Evolutionary conservation across 352 stramenopile species (phyloP).

Genomic region (Thalassiosira hispida): DNA sequence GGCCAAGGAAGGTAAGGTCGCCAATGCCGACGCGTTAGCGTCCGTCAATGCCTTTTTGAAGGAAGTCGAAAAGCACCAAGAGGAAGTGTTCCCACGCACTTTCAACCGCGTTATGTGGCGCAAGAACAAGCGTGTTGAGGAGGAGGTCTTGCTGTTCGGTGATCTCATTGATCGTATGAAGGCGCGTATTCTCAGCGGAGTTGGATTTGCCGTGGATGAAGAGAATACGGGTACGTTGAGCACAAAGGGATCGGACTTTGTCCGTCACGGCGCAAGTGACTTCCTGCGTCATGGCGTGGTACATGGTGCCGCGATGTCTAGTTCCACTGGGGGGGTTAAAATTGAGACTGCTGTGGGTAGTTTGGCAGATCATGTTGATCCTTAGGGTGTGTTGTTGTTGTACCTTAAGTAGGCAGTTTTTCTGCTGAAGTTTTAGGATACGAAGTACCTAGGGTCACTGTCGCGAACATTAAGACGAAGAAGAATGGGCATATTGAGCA

Average conservation of each 20-base stretch:
- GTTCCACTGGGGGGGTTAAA: neutral
- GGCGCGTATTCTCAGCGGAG: constrained; percentile 22
- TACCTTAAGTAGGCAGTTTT: too few species aligned
- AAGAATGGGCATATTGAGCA: too few species aligned
- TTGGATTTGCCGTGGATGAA: constrained; percentile 36
- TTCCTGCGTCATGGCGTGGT: constrained; percentile 40
- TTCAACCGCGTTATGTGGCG: constrained; percentile 45
- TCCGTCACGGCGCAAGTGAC: constrained; percentile 40
- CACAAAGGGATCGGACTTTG: constrained; percentile 36
- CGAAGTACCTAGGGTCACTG: too few species aligned
- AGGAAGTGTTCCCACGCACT: constrained; percentile 40
- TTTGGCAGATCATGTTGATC: neutral
- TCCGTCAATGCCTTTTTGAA: constrained; percentile 47
- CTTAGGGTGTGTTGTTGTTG: too few species aligned
- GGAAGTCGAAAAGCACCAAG: constrained; percentile 53
- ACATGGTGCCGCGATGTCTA: constrained; percentile 15
- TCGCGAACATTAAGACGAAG: too few species aligned
- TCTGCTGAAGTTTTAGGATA: too few species aligned
- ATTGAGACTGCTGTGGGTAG: constrained; percentile 28
- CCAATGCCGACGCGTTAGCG: constrained; percentile 30
- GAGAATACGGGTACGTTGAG: constrained; percentile 20
- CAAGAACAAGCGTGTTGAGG: constrained; percentile 49
- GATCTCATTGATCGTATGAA: constrained; percentile 59
- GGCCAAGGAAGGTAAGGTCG: constrained; percentile 19
- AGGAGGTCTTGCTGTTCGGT: constrained; percentile 53